Conservation (phyloP, 768 basidiomycete genomes). For the Termitomyces sp. region DNA sequence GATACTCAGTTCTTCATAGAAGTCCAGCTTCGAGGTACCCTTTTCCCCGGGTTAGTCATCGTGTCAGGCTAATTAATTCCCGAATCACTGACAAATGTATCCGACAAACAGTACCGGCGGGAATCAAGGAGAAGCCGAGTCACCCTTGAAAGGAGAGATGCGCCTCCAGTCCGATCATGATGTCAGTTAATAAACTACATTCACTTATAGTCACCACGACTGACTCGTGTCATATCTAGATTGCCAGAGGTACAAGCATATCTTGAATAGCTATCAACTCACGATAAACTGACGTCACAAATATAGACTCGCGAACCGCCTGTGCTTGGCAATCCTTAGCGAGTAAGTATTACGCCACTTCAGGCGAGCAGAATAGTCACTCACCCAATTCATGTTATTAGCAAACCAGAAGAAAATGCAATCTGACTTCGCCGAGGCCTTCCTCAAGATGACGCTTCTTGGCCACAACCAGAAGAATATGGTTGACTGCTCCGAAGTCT, state of each 20-base stretch:
- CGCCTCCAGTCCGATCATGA: not conserved
- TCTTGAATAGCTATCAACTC: not conserved
- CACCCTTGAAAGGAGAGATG: not conserved
- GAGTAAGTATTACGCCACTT: not conserved
- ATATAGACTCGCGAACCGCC: not conserved
- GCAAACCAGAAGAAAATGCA: not conserved
- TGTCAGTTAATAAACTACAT: not conserved
- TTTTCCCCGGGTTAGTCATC: not conserved
- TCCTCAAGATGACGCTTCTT: not conserved
- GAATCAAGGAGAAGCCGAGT: not conserved
- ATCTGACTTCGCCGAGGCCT: not conserved
- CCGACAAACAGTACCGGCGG: not conserved
- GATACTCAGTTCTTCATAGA: not conserved
- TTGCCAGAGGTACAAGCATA: not conserved
- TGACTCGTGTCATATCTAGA: not conserved
- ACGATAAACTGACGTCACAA: not conserved
- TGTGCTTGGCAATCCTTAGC: constrained; percentile 1
- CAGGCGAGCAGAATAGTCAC: too few relatives aligned
- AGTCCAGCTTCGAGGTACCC: not conserved
- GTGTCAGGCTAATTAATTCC: not conserved
- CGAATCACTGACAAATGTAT: not conserved
- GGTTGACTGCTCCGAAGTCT: not conserved
- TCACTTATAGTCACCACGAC: too few relatives aligned
- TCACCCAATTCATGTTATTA: not conserved
- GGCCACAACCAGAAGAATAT: not conserved